phyloP scores from a whole-genome alignment of 345 rosid genomes.

The Rhodomyrtus tomentosa region DNA sequence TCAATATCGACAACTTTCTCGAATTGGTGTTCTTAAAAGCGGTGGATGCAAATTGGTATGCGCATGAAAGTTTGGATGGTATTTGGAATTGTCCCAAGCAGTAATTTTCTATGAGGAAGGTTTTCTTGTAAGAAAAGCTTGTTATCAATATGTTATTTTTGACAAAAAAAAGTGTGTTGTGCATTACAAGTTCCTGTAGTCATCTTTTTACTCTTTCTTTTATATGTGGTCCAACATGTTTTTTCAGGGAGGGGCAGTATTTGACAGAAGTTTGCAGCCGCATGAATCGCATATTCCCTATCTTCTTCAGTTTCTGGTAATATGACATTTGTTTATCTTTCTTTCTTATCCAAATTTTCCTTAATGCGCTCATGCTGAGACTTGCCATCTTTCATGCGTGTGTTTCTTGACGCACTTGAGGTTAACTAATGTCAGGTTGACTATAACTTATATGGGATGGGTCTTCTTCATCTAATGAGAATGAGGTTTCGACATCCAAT shows the following conservation, averaged over 20 bases:
- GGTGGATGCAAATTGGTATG: not conserved
- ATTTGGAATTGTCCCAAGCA: not conserved
- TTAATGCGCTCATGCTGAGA: not conserved
- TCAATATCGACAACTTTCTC: not conserved
- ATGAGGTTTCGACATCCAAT: slow-evolving; percentile 81
- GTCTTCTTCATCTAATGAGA: slow-evolving; percentile 67
- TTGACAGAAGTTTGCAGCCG: slow-evolving; percentile 75
- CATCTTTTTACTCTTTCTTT: not conserved
- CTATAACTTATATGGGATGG: slow-evolving; percentile 93
- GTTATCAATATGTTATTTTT: not conserved
- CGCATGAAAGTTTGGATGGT: not conserved
- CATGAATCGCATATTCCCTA: slow-evolving; percentile 92
- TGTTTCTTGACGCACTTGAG: not conserved
- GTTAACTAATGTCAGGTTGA: slow-evolving; percentile 45
- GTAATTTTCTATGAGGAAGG: not conserved
- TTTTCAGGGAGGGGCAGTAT: slow-evolving; percentile 63
- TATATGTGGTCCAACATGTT: not conserved
- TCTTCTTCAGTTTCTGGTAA: slow-evolving; percentile 89
- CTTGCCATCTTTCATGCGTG: not conserved
- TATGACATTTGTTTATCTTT: not conserved
- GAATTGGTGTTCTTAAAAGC: not conserved
- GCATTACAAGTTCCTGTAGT: not conserved
- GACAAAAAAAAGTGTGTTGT: not conserved
- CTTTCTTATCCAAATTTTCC: not conserved
- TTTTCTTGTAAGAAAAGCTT: not conserved